Conservation (phyloP, 2,329 filamentous ascomycete species). For the Coleophoma cylindrospora region DNA sequence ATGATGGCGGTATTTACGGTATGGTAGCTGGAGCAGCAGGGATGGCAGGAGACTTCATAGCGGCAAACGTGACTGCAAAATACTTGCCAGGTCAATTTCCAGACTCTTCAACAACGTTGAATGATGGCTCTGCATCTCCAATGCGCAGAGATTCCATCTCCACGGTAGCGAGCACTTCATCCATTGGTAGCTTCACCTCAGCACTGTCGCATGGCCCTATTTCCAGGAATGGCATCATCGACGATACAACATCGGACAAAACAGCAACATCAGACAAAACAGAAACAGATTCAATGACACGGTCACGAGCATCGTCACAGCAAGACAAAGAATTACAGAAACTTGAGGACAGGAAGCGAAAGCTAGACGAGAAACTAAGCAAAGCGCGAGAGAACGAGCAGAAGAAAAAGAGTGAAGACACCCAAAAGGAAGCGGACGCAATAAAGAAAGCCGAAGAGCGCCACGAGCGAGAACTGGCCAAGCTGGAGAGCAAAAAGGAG, state of each 20-base stretch:
- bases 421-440: slow-evolving; percentile 43
- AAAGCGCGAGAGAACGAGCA: slow-evolving; percentile 45
- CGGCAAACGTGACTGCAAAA: slow-evolving; percentile 22
- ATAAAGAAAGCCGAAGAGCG: slow-evolving; percentile 56
- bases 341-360: slow-evolving; percentile 53
- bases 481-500: slow-evolving; percentile 62
- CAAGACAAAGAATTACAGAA: slow-evolving; percentile 63
- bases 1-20: slow-evolving; percentile 45
- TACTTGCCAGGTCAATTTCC: slow-evolving; percentile 20
- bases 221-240: slow-evolving; percentile 14
- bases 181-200: slow-evolving; percentile 45
- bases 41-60: slow-evolving; percentile 42
- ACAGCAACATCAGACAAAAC: slow-evolving; percentile 22
- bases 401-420: slow-evolving; percentile 38
- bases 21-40: slow-evolving; percentile 50
- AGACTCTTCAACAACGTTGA: slow-evolving; percentile 21
- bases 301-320: slow-evolving; percentile 25
- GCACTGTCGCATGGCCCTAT: slow-evolving; percentile 22
- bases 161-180: slow-evolving; percentile 34
- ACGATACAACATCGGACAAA: neutral
- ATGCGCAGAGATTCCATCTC: slow-evolving; percentile 16
- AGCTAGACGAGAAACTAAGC: slow-evolving; percentile 59
- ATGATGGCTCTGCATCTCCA: slow-evolving; percentile 8
- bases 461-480: slow-evolving; percentile 57
- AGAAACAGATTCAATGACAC: slow-evolving; percentile 34